A percentile compares a stretch with the other conserved stretches of the same genome.
phyloP scores from a whole-genome alignment of 2,329 filamentous ascomycete species.

The Penicillium brevicompactum region DNA sequence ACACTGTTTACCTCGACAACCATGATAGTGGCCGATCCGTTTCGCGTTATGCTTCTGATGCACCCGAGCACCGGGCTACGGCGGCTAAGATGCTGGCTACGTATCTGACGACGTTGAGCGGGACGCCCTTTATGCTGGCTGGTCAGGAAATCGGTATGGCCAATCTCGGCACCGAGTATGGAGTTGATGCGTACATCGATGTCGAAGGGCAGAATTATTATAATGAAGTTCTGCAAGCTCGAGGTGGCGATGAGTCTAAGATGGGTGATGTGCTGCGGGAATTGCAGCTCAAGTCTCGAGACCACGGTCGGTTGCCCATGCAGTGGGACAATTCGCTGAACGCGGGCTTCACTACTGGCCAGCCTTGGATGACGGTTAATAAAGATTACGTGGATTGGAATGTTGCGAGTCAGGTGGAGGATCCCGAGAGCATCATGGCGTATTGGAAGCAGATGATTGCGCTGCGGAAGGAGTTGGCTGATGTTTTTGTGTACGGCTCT shows the following conservation, averaged over 20 bases:
- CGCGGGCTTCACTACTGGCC: constrained; percentile 61
- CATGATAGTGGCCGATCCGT: constrained; percentile 52
- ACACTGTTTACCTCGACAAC: constrained; percentile 62
- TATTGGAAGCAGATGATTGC: constrained; percentile 60
- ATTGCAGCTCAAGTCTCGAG: constrained; percentile 41
- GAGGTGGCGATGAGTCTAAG: constrained; percentile 4
- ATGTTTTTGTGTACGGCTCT: constrained; percentile 64
- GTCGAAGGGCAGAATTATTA: constrained; percentile 16
- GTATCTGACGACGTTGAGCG: constrained; percentile 52
- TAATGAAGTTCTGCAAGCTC: constrained; percentile 6
- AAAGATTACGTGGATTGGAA: constrained; percentile 62
- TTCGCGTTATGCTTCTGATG: constrained; percentile 52
- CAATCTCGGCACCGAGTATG: constrained; percentile 10
- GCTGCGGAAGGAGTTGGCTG: constrained; percentile 57
- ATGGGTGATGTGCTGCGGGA: constrained; percentile 15
- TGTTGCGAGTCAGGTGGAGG: constrained; percentile 43
- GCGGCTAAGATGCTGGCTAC: constrained; percentile 59
- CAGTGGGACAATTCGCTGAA: constrained; percentile 61
- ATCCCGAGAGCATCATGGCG: constrained; percentile 51
- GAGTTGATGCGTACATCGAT: constrained; percentile 13
- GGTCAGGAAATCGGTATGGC: constrained; percentile 21
- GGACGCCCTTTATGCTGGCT: constrained; percentile 14
- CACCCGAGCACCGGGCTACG: constrained; percentile 45
- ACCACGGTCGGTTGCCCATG: constrained; percentile 68
- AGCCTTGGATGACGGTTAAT: constrained; percentile 69